Base-by-base conservation (phyloP, 1,284 basidiomycete genomes). In the Violaceomyces palustris region DNA sequence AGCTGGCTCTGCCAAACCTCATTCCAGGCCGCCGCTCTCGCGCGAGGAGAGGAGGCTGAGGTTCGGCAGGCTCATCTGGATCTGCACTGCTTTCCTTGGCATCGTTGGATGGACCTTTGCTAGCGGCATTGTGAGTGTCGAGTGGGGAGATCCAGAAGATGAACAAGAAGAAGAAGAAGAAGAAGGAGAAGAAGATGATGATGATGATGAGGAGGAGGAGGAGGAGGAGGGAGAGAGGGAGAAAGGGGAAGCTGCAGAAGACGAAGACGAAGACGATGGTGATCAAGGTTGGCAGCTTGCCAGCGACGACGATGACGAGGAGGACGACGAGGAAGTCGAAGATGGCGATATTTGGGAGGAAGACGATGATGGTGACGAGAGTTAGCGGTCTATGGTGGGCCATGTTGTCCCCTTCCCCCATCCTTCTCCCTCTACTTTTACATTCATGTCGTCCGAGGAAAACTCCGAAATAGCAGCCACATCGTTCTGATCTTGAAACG, bases 91-190 rank as follows among this genome's bases (percentile, higher is more conserved):
- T 7, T 27, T 68, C n/a, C 17, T 68, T 3, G 65, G 57, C 10
- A 27, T 64, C 28, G 40, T 68, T 11, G 57, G 55, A 11, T 68
- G 50, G 39, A 40, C 64, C n/a, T 50, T 65, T 40, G 52, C 53
- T 19, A 63, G 57, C 28, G 65, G 65, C 28, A 55, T 68, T 50
- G 55, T 68, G 44, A 61, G 53, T 49, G 53, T 68, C 23, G 45
- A 55, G 34, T 43, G 45, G 12, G 44, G 43, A 15, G 42, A 26
- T 6, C 37, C 24, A 8, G 24, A 32, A 3, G 53, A 49, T 7
- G 38, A 37, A 17, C 28, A 33, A 15, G 41, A n/a, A 3, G 42
- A 19, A 11, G 26, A 11, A 3, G 8, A 30, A 33, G n/a, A 35
- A 24, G 26, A 17, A 28, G n/a, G 30, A 35, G 25, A 19, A 19